Evolutionary conservation across 1,139 yeast genomes (phyloP).

Genomic region (Lodderomyces margitis): DNA sequence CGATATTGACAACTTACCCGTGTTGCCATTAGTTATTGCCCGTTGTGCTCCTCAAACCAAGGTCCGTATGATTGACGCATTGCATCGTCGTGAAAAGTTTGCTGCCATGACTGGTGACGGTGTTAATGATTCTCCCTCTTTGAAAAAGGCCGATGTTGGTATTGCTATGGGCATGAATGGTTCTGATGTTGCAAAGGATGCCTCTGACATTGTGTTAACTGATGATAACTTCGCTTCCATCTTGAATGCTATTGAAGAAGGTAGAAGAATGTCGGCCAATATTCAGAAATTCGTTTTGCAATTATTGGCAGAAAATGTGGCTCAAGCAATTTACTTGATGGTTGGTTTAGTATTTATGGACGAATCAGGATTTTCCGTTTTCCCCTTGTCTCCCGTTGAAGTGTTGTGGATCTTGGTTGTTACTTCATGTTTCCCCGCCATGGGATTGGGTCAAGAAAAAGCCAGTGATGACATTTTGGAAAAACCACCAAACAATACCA

Average conservation of each 20-base stretch:
- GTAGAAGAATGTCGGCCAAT: constrained; percentile 77
- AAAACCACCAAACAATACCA: constrained; percentile 60
- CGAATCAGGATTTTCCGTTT: constrained; percentile 57
- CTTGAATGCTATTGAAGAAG: constrained; percentile 84
- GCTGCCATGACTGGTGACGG: constrained; percentile 92
- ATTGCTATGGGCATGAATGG: constrained; percentile 96
- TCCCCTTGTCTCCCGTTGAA: constrained; percentile 78
- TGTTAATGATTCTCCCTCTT: constrained; percentile 79
- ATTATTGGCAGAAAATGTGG: constrained; percentile 73
- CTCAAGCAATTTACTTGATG: constrained; percentile 70
- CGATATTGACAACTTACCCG: constrained; percentile 66
- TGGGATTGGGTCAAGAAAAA: constrained; percentile 77
- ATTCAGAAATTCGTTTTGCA: constrained; percentile 83
- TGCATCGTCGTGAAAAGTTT: constrained; percentile 67
- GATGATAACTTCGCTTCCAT: constrained; percentile 96
- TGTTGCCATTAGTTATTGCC: constrained; percentile 76
- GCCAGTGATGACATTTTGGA: constrained; percentile 68
- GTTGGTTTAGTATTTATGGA: constrained; percentile 73
- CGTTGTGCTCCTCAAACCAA: constrained; percentile 86
- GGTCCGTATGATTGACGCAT: constrained; percentile 79
- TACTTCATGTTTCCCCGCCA: constrained; percentile 80
- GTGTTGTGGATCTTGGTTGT: constrained; percentile 78
- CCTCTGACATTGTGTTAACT: constrained; percentile 95
- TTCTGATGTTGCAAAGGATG: constrained; percentile 97
- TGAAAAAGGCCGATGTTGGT: constrained; percentile 80